Evolutionary conservation across 2,329 filamentous ascomycete genomes (phyloP).

Genomic region (Ophiostoma tasmaniense): DNA sequence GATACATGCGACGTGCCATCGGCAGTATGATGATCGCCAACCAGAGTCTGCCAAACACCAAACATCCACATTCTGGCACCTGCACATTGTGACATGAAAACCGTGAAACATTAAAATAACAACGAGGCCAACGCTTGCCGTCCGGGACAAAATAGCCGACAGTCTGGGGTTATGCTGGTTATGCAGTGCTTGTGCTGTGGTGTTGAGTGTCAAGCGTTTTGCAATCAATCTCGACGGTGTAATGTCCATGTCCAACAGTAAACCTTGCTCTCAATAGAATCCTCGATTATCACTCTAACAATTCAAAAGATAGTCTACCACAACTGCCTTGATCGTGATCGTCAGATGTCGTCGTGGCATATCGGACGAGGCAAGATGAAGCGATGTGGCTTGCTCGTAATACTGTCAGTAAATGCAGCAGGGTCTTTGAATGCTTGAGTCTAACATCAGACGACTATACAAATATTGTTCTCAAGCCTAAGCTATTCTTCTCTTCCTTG

Average conservation of each 20-base stretch:
- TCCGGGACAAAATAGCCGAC: background rate
- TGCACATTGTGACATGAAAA: too few relatives aligned
- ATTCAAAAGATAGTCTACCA: too few relatives aligned
- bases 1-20: conserved; percentile 27
- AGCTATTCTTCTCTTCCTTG: too few relatives aligned
- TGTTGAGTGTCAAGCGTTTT: too few relatives aligned
- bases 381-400: background rate
- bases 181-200: background rate
- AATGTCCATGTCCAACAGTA: too few relatives aligned
- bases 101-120: background rate
- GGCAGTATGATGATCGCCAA: conserved; percentile 25
- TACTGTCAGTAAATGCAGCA: background rate
- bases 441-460: too few relatives aligned
- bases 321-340: background rate
- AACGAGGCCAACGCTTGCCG: background rate
- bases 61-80: too few relatives aligned
- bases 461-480: too few relatives aligned
- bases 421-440: background rate
- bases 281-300: too few relatives aligned
- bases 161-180: background rate
- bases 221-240: too few relatives aligned
- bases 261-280: too few relatives aligned
- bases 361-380: background rate
- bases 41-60: background rate
- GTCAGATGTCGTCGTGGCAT: background rate